A percentile compares a stretch with the other conserved stretches of the same genome.
Conservation (phyloP, 768 basidiomycete genomes). For the Grammothele lineata region DNA sequence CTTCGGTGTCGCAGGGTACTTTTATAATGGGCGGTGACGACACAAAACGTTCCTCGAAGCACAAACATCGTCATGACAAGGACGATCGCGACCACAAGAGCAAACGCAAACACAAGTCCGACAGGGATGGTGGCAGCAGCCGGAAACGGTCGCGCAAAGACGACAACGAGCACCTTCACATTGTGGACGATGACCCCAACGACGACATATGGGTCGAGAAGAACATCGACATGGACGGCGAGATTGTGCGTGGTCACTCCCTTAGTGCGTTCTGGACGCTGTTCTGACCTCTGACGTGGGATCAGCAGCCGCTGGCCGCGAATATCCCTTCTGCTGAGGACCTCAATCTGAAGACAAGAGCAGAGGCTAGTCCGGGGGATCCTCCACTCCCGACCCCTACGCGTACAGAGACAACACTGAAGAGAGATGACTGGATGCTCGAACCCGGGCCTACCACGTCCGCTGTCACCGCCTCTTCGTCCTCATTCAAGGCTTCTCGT, state of each 20-base stretch:
- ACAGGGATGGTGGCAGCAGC: constrained; percentile 34
- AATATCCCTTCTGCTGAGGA: constrained; percentile 75
- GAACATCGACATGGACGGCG: constrained; percentile 75
- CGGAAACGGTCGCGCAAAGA: constrained; percentile 32
- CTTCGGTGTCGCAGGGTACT: too few relatives aligned
- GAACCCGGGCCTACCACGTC: constrained; percentile 31
- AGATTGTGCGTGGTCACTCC: constrained; percentile 48
- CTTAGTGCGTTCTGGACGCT: too few relatives aligned
- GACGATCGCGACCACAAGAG: constrained; percentile 39
- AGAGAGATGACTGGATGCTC: constrained; percentile 92
- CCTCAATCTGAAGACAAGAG: constrained; percentile 63
- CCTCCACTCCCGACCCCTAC: constrained; percentile 42
- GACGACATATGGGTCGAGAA: constrained; percentile 87
- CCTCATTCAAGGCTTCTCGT: constrained; percentile 13
- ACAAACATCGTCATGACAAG: constrained; percentile 33
- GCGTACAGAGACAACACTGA: constrained; percentile 45
- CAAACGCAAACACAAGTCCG: constrained; percentile 53
- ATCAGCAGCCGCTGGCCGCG: constrained; percentile 59
- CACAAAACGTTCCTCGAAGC: constrained; percentile 25
- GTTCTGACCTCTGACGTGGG: too few relatives aligned
- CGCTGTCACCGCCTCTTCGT: constrained; percentile 20
- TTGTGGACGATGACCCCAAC: constrained; percentile 71
- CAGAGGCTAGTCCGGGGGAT: constrained; percentile 40
- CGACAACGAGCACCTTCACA: constrained; percentile 37
- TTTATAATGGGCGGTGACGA: constrained; percentile 23